Evolutionary conservation across 768 basidiomycete genomes (phyloP), one percentile per base, ranked within the genome.

Genomic region (Lactarius vividus): DNA sequence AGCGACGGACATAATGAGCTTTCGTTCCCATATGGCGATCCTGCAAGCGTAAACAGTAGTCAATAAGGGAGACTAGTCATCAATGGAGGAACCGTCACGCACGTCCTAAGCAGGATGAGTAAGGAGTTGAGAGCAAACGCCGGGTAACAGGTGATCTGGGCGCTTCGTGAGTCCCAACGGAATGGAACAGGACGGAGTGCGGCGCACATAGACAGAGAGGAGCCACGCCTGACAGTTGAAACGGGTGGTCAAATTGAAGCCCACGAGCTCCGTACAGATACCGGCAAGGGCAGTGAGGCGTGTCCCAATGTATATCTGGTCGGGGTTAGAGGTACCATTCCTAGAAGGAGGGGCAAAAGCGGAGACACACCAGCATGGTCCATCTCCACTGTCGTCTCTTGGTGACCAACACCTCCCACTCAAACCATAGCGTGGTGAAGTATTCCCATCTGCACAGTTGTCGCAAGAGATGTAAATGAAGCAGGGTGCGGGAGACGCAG

Each of bases 91-190:
- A 62, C 9, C 16, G 20, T 16, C 49, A 39, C 62, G 39, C 55
- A 63, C 62, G 55, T 39, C 29, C 62, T 35, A 15, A 57, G 33
- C 28, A 57, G 28, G 20, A 63, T 63, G 39, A 63, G 62, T 18
- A 63, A 40, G 15, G 62, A 63, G 29, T 56, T 55, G 10, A 56
- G 39, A 10, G 42, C 31, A 33, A 59, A 64, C 10, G 37, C 7
- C 10, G 20, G 16, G n/a, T 39, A 55, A 10, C n/a, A 42, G n/a
- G n/a, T 31, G n/a, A 29, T 20, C 59, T 42, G 28, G 44, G n/a
- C 5, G 31, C 4, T 46, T 23, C 33, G 28, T 44, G 7, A 42
- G 42, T 18, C 7, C n/a, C 29, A 42, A 9, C 7, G 13, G 13
- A 31, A 29, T 31, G 46, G 33, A 60, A 33, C 20, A 49, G 10